A percentile compares a stretch with the other conserved stretches of the same genome.
These are phyloP conservation scores for Ophiostoma sp. DNA, from an alignment of 2,329 filamentous ascomycete genomes.

Conservation along the genomic window DNA sequence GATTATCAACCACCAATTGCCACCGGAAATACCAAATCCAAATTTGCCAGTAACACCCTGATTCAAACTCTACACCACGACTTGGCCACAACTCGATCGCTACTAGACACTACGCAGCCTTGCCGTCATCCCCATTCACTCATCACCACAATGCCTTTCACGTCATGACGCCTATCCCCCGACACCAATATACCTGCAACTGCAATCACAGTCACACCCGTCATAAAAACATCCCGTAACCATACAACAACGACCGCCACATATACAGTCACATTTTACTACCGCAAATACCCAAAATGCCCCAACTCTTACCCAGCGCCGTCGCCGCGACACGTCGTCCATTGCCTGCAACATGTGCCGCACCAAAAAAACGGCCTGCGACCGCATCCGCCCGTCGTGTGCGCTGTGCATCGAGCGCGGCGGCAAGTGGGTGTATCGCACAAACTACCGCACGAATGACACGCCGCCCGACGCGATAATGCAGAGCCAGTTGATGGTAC, in stretches of 20 bases:
- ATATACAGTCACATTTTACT: neutral
- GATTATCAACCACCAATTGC: neutral
- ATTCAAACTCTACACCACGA: neutral
- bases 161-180: neutral
- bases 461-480: neutral
- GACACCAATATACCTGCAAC: neutral
- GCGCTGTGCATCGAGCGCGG: slow-evolving; percentile 20
- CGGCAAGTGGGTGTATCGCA: slow-evolving; percentile 17
- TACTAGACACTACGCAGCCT: neutral
- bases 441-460: slow-evolving; percentile 18
- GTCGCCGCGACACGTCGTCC: slow-evolving; percentile 18
- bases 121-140: too few relatives aligned
- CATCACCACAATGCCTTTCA: neutral
- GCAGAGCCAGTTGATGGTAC: neutral
- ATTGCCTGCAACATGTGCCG: slow-evolving; percentile 23
- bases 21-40: neutral
- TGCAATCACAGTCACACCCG: neutral
- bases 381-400: slow-evolving; percentile 18
- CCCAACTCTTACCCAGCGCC: slow-evolving; percentile 5
- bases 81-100: too few relatives aligned
- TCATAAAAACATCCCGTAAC: neutral
- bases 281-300: neutral
- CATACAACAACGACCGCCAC: neutral
- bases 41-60: neutral
- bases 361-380: slow-evolving; percentile 20